phyloP scores from a whole-genome alignment of 1,284 basidiomycete species.

The Cryptococcus sp. region DNA sequence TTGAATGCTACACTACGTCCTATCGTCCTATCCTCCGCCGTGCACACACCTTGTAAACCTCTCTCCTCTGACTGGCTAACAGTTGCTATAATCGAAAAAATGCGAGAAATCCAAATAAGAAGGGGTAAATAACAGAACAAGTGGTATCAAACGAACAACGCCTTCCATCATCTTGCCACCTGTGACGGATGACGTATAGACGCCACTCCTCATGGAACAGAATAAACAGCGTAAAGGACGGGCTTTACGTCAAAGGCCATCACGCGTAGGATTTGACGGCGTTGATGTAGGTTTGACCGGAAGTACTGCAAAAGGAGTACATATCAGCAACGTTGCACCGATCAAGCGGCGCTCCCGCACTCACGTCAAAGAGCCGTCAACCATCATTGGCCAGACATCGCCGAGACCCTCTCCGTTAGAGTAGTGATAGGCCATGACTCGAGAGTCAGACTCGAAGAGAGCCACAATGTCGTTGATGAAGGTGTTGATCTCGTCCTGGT shows the following conservation, averaged over 20 bases:
- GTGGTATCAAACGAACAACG: too few relatives aligned
- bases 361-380: slow-evolving; percentile 39
- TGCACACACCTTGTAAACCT: too few relatives aligned
- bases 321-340: slow-evolving; percentile 7
- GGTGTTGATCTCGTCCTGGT: slow-evolving; percentile 44
- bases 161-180: too few relatives aligned
- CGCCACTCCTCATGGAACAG: not conserved
- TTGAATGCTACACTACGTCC: too few relatives aligned
- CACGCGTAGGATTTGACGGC: slow-evolving; percentile 30
- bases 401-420: slow-evolving; percentile 37
- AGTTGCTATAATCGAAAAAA: too few relatives aligned
- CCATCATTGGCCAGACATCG: slow-evolving; percentile 41
- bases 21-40: too few relatives aligned
- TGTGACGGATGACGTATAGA: too few relatives aligned
- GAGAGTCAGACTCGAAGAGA: slow-evolving; percentile 44
- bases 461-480: slow-evolving; percentile 51
- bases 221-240: not conserved
- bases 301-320: slow-evolving; percentile 21
- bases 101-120: too few relatives aligned
- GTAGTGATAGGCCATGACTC: slow-evolving; percentile 47
- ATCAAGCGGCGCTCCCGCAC: slow-evolving; percentile 1
- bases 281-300: slow-evolving; percentile 48
- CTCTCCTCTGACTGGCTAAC: too few relatives aligned
- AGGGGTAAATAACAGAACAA: too few relatives aligned
- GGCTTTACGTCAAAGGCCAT: not conserved